A percentile compares a stretch with the other conserved stretches of the same genome.
Conservation (phyloP, 257 asterid species). For the Ocimum tenuiflorum region DNA sequence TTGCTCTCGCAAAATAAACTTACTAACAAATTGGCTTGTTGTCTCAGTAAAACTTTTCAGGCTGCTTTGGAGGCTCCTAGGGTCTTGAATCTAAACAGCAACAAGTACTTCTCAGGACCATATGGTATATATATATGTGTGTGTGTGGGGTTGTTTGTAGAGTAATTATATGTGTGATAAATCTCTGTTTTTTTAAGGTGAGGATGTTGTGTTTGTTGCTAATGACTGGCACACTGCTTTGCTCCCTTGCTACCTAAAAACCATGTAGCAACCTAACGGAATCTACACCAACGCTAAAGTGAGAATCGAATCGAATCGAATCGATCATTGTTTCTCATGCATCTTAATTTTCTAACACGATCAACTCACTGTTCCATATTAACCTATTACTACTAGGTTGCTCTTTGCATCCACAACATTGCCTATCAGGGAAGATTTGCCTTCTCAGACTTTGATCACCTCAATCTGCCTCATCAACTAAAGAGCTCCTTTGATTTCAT, state of each 20-base stretch:
- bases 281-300: conserved; percentile 71
- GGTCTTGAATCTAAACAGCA: conserved; percentile 54
- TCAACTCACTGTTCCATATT: background rate
- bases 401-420: conserved; percentile 94
- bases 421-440: conserved; percentile 90
- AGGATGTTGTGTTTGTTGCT: conserved; percentile 79
- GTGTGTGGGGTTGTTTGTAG: background rate
- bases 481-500: conserved; percentile 84
- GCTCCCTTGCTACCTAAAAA: conserved; percentile 86
- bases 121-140: conserved; percentile 43
- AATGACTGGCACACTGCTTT: conserved; percentile 96
- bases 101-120: conserved; percentile 73
- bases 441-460: conserved; percentile 65
- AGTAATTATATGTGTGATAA: no score
- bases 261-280: conserved; percentile 77
- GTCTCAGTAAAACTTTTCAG: conserved; percentile 32
- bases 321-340: background rate
- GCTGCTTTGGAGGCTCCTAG: conserved; percentile 92
- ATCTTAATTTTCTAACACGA: background rate
- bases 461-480: conserved; percentile 67
- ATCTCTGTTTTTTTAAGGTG: conserved; percentile 40
- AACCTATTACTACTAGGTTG: conserved; percentile 49
- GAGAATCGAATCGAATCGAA: conserved; percentile 1
- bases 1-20: no score
- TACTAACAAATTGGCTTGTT: no score